Base-by-base conservation (phyloP, 352 stramenopile species). In the Phytophthora megakarya region DNA sequence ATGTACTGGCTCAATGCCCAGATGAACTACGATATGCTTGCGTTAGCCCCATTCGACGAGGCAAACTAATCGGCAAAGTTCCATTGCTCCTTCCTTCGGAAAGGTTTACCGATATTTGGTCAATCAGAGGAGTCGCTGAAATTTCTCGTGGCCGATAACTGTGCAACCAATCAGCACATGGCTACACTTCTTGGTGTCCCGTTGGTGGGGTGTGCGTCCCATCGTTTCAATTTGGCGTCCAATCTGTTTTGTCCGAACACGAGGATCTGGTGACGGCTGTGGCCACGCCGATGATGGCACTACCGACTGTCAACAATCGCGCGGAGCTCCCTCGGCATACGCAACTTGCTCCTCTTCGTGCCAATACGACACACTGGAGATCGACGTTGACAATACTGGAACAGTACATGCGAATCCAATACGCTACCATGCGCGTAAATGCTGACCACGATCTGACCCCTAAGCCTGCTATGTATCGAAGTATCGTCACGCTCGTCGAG, bases 171-270 rank as follows among this genome's bases (percentile, higher is more conserved):
- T 33, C 54, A 40, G n/a, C 23, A 7, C 3, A 40, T 33, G 9
- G 33, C 33, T 1, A 54, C 54, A 7, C 11, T 23, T 3, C 33
- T 54, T 11, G 32, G 43, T 15, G 26, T 33, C 22, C 42, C 32
- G 33, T 47, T 53, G 54, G 43, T 54, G 5, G 54, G 30, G 13
- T n/a, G n/a, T n/a, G n/a, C n/a, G n/a, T n/a, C n/a, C n/a, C n/a
- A n/a, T n/a, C n/a, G n/a, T n/a, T n/a, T 62, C 23, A 62, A 54
- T n/a, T 10, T 62, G 15, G 42, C 43, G 18, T 32, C 33, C 18
- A 37, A 47, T 30, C 39, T 0, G 19, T 23, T 19, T n/a, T n/a
- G n/a, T n/a, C n/a, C n/a, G n/a, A n/a, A n/a, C n/a, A n/a, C n/a
- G n/a, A n/a, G n/a, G 21, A 38, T 16, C 30, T 48, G 1, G 32